Conservation (phyloP, 2,329 filamentous ascomycete genomes). For the Fusarium solani-melongenae region DNA sequence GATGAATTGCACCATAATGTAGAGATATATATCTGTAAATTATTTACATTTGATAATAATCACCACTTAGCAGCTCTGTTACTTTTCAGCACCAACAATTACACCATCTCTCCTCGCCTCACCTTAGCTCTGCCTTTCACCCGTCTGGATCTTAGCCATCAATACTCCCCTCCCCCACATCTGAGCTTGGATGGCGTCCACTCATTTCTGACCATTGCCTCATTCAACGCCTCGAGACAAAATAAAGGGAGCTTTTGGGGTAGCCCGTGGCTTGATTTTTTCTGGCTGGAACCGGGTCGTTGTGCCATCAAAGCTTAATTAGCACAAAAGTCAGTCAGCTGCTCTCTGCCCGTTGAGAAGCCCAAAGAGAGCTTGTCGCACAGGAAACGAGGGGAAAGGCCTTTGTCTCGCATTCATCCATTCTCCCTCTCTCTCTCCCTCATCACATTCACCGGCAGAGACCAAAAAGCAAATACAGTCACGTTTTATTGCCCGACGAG, state of each 20-base stretch:
- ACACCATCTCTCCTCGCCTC: not conserved
- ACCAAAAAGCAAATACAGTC: conserved; percentile 18
- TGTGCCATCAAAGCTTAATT: conserved; percentile 20
- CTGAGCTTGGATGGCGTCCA: conserved; percentile 6
- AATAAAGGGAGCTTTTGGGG: not conserved
- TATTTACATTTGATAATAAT: not conserved
- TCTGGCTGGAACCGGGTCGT: conserved; percentile 1
- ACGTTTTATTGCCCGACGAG: not conserved
- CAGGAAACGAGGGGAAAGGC: conserved; percentile 32
- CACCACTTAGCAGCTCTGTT: not conserved
- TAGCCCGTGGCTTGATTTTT: conserved; percentile 1
- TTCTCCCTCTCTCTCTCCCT: not conserved
- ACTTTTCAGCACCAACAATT: not conserved
- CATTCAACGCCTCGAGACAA: not conserved
- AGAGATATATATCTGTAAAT: not conserved
- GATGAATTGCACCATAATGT: not conserved
- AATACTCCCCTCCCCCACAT: conserved; percentile 33
- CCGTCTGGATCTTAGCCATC: conserved; percentile 16
- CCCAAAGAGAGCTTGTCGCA: conserved; percentile 19
- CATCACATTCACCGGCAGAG: not conserved
- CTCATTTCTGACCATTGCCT: conserved; percentile 22
- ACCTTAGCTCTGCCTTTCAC: not conserved
- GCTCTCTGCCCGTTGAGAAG: not conserved
- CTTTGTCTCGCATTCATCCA: not conserved
- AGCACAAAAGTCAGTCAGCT: conserved; percentile 3